Percentiles rank a stretch among this genome's conserved stretches.
These are phyloP conservation scores for Boletus tylopilopsis DNA, from an alignment of 768 basidiomycete species.

Conservation along the genomic window DNA sequence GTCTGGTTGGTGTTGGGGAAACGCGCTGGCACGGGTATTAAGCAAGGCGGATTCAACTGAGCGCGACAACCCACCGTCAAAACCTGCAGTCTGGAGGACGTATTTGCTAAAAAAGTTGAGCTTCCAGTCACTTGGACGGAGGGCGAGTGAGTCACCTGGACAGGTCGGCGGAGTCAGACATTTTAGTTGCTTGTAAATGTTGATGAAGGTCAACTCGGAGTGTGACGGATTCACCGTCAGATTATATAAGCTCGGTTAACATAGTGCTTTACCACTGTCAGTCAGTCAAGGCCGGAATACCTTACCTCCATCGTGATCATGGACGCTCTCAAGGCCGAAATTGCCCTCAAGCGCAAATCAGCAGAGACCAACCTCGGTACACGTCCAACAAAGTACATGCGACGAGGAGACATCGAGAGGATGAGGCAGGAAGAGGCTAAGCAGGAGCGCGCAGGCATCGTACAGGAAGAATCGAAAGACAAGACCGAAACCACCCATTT, in stretches of 20 bases:
- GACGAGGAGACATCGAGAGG: conserved; percentile 84
- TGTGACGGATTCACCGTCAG: conserved; percentile 33
- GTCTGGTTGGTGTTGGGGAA: conserved; percentile 95
- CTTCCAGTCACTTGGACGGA: neutral
- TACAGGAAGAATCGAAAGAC: conserved; percentile 20
- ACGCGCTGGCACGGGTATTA: conserved; percentile 51
- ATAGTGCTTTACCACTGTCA: too few species aligned
- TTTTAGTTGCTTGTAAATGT: conserved; percentile 41
- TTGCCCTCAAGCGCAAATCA: conserved; percentile 82
- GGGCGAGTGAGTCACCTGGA: conserved; percentile 42
- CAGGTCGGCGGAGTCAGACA: conserved; percentile 57
- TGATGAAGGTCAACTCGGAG: conserved; percentile 34
- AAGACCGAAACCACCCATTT: conserved; percentile 10
- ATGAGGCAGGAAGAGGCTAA: conserved; percentile 43
- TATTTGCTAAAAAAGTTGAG: conserved; percentile 58
- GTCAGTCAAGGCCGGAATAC: neutral
- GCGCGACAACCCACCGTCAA: conserved; percentile 62
- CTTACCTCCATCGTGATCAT: conserved; percentile 37
- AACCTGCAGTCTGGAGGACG: conserved; percentile 90
- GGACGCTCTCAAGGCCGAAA: conserved; percentile 89
- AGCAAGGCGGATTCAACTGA: neutral
- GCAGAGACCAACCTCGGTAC: conserved; percentile 43
- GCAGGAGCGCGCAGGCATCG: conserved; percentile 34
- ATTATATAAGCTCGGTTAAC: conserved; percentile 21
- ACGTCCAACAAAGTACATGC: conserved; percentile 84